These are phyloP conservation scores for Trichocladium antarcticum DNA, from an alignment of 495 filamentous ascomycete genomes.

Conservation along the genomic window DNA sequence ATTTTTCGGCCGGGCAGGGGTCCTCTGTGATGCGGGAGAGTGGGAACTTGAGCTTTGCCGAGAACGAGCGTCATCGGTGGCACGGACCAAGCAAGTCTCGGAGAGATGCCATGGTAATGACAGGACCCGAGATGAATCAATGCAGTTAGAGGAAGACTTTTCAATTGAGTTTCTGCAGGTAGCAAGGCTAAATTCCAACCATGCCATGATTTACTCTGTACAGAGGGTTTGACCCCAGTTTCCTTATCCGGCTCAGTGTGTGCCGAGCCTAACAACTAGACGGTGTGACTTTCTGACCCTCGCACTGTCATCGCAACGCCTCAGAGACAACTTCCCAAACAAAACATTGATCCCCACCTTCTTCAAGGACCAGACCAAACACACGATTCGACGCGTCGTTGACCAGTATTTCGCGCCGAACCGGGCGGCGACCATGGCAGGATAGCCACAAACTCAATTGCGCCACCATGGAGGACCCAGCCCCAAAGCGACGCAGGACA, in stretches of 20 bases:
- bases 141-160: too few relatives aligned
- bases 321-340: conserved; percentile 3
- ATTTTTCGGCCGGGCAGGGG: conserved; percentile 8
- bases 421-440: conserved; percentile 6
- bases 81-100: background rate
- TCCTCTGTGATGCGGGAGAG: background rate
- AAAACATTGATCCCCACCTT: conserved; percentile 5
- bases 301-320: background rate
- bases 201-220: too few relatives aligned
- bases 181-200: too few relatives aligned
- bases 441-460: conserved; percentile 1
- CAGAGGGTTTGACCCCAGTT: too few relatives aligned
- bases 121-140: too few relatives aligned
- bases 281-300: background rate
- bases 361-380: background rate
- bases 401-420: background rate
- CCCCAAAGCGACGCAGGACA: conserved; percentile 54
- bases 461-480: conserved; percentile 42
- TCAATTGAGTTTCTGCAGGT: too few relatives aligned
- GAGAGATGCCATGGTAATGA: too few relatives aligned
- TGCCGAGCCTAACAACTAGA: too few relatives aligned
- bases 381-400: conserved; percentile 18
- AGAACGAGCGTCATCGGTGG: conserved; percentile 10
- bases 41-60: conserved; percentile 13
- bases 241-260: too few relatives aligned